Conservation (phyloP, 2,329 filamentous ascomycete species). For the Truncatella angustata region DNA sequence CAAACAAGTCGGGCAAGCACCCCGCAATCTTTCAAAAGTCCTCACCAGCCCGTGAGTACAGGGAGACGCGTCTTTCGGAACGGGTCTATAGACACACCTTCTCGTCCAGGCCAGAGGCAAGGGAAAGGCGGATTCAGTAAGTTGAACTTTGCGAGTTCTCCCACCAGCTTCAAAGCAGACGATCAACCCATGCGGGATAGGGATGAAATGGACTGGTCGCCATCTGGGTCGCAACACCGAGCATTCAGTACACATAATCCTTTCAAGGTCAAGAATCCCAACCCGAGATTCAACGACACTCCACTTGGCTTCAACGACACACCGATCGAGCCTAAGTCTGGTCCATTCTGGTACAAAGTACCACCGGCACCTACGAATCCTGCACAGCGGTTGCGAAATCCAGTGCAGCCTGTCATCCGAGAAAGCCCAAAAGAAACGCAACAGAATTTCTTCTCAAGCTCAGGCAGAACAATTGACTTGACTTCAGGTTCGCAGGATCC, state of each 20-base stretch:
- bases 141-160: slow-evolving; percentile 15
- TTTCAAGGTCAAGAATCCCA: slow-evolving; percentile 36
- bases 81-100: not conserved
- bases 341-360: slow-evolving; percentile 68
- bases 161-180: slow-evolving; percentile 12
- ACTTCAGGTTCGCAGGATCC: slow-evolving; percentile 13
- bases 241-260: slow-evolving; percentile 49
- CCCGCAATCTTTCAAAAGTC: not conserved
- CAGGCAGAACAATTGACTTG: slow-evolving; percentile 20
- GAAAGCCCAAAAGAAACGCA: slow-evolving; percentile 43
- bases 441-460: slow-evolving; percentile 47
- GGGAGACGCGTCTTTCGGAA: not conserved
- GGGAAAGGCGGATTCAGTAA: not conserved
- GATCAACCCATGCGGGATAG: slow-evolving; percentile 33
- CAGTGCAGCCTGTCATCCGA: slow-evolving; percentile 52
- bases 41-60: not conserved
- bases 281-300: slow-evolving; percentile 44
- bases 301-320: slow-evolving; percentile 39
- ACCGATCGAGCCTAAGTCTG: slow-evolving; percentile 40
- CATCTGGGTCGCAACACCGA: slow-evolving; percentile 54
- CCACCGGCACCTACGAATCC: slow-evolving; percentile 68
- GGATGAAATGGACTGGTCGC: slow-evolving; percentile 74
- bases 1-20: not conserved
- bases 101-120: not conserved
- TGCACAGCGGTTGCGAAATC: slow-evolving; percentile 61